Evolutionary conservation across 139 green algal genomes (phyloP), one percentile per base, ranked within the genome.

Genomic region (Ettlia oleoabundans): DNA sequence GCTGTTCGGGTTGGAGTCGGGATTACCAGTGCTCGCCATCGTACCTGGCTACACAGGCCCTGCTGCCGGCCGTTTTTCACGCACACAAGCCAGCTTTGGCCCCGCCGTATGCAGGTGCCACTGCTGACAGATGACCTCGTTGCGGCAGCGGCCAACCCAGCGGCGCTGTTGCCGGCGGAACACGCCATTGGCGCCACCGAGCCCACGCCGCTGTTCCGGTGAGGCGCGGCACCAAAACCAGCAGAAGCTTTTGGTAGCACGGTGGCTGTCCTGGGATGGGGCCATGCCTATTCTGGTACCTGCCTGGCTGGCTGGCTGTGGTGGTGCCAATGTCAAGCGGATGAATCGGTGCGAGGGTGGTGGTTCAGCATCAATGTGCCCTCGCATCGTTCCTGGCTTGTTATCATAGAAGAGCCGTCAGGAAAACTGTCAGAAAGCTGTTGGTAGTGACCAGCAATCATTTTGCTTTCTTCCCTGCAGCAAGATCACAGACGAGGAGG

Each of bases 131-230:
- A 94, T 63, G 76, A 72, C 30, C 77, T 92, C 8, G 21, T 92
- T 32, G 70, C 69, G 67, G 43, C 37, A 21, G 84, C 52, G 32
- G 21, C 51, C 41, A 47, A 66, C n/a, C 91, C 78, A 15, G 87
- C 92, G 58, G 88, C 68, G 22, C 84, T 97, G 40, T 38, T 98
- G 24, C 79, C 87, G 0, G 84, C 88, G 5, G 94, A 93, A 0
- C 96, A 98, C 83, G 43, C 52, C 5, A 91, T 96, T 26, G 89
- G 89, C 64, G 65, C 38, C 6, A 43, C 64, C 7, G 90, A 90
- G 42, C 85, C 86, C 53, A 75, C 79, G 64, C 84, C 92, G 43
- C 85, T 95, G 18, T 95, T 96, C 82, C 71, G 53, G 47, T 80
- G 53, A 15, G 71, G 4, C 4, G 0, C 47, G 10, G 47, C 47